Conservation (phyloP, 2,329 filamentous ascomycete genomes). For the Fusarium penzigii region DNA sequence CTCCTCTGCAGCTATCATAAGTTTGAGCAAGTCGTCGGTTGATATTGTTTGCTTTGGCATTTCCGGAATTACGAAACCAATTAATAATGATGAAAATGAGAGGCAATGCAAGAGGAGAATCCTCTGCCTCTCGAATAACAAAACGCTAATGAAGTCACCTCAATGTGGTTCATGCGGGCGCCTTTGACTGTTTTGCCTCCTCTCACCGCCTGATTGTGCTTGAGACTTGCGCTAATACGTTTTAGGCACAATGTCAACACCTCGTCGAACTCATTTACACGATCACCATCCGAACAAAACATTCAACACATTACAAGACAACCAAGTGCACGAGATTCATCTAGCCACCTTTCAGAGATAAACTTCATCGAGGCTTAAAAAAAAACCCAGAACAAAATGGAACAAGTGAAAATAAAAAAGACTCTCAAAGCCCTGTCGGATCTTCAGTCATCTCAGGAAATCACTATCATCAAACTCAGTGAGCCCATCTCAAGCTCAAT, state of each 20-base stretch:
- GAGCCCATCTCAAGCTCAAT: slow-evolving; percentile 66
- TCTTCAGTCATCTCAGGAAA: slow-evolving; percentile 58
- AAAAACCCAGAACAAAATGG: slow-evolving; percentile 25
- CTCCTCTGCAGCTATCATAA: too few relatives aligned
- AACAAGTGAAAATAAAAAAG: slow-evolving; percentile 36
- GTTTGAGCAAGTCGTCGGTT: slow-evolving; percentile 64
- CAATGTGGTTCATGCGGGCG: too few relatives aligned
- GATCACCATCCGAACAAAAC: slow-evolving; percentile 2
- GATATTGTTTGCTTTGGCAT: slow-evolving; percentile 52
- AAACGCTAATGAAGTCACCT: background rate
- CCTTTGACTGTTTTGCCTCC: slow-evolving; percentile 10
- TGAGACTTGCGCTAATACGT: slow-evolving; percentile 23
- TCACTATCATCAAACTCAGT: slow-evolving; percentile 76
- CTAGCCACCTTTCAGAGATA: background rate
- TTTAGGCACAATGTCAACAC: slow-evolving; percentile 44
- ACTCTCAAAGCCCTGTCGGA: slow-evolving; percentile 52
- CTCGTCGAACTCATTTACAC: slow-evolving; percentile 7
- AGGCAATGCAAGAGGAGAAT: background rate
- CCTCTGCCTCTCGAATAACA: too few relatives aligned
- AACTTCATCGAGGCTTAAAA: background rate
- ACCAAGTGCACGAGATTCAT: too few relatives aligned
- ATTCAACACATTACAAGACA: background rate
- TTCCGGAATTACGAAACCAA: slow-evolving; percentile 1
- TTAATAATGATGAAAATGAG: slow-evolving; percentile 7
- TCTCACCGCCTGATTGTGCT: slow-evolving; percentile 19